Evolutionary conservation across 257 asterid species (phyloP).

Genomic region (Capsicum pubescens): DNA sequence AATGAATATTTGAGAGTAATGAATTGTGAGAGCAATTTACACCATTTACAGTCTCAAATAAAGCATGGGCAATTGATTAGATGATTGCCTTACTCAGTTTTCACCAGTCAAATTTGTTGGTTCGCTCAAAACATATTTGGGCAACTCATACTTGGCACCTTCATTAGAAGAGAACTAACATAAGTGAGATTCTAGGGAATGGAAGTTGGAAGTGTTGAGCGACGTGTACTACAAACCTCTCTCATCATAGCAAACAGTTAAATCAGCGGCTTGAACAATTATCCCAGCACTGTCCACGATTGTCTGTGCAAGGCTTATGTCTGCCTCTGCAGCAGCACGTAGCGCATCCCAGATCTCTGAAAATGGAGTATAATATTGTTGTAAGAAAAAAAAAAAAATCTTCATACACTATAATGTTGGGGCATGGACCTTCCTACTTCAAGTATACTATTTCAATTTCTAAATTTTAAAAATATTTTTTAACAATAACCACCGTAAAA

Average conservation of each 20-base stretch:
- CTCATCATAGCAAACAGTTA: slow-evolving; percentile 89
- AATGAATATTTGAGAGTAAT: slow-evolving; percentile 26
- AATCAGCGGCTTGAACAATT: slow-evolving; percentile 72
- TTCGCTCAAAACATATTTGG: slow-evolving; percentile 80
- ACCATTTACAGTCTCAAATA: slow-evolving; percentile 44
- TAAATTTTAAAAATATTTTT: not conserved
- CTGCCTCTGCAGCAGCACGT: slow-evolving; percentile 77
- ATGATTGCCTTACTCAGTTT: slow-evolving; percentile 31
- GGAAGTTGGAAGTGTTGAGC: not conserved
- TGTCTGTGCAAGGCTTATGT: slow-evolving; percentile 59
- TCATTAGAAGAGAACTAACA: slow-evolving; percentile 33
- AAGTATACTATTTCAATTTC: not conserved
- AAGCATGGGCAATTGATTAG: slow-evolving; percentile 7
- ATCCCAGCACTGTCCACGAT: slow-evolving; percentile 73
- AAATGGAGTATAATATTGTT: slow-evolving; percentile 2
- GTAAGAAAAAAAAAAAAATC: not conserved
- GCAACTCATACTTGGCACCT: slow-evolving; percentile 85
- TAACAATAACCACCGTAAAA: not conserved
- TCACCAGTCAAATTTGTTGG: slow-evolving; percentile 74
- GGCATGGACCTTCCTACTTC: not conserved
- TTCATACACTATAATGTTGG: not conserved
- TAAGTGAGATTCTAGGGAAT: not conserved
- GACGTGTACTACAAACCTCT: slow-evolving; percentile 54
- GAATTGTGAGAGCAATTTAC: slow-evolving; percentile 50
- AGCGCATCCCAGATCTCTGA: slow-evolving; percentile 89